A percentile compares a stretch with the other conserved stretches of the same genome.
Conservation (phyloP, 2,329 filamentous ascomycete genomes). For the Botrytis pseudocinerea region DNA sequence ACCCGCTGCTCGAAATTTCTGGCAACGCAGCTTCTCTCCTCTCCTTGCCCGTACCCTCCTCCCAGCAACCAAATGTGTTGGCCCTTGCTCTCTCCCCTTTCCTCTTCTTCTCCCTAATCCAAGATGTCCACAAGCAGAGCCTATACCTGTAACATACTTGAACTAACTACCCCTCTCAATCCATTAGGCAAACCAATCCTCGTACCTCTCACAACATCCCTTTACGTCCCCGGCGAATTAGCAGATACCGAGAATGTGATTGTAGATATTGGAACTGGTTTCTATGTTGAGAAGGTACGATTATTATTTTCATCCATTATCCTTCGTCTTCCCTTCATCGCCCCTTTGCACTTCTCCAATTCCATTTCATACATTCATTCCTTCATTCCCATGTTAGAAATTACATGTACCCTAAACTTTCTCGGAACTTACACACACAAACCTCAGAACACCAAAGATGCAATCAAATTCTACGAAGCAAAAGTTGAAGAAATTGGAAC, state of each 20-base stretch:
- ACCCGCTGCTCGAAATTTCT: not conserved
- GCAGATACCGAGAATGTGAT: conserved; percentile 74
- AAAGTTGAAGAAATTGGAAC: conserved; percentile 66
- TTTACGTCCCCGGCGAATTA: conserved; percentile 87
- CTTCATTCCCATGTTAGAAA: not conserved
- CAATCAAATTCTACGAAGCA: conserved; percentile 64
- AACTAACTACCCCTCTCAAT: conserved; percentile 20
- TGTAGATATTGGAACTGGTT: conserved; percentile 91
- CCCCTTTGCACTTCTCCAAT: not conserved
- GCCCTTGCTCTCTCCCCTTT: not conserved
- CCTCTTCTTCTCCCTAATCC: too few relatives aligned
- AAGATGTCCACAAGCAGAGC: not conserved
- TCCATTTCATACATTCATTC: not conserved
- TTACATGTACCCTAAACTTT: not conserved
- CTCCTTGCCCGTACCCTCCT: not conserved
- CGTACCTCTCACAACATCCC: conserved; percentile 90
- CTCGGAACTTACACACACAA: not conserved
- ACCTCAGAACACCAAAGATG: conserved; percentile 55
- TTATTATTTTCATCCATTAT: not conserved
- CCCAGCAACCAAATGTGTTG: not conserved
- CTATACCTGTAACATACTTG: not conserved
- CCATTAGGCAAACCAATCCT: conserved; percentile 61
- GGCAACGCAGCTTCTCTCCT: not conserved
- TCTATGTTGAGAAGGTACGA: conserved; percentile 84
- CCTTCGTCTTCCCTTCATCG: not conserved